Percentiles rank a stretch among this genome's conserved stretches.
phyloP scores from a whole-genome alignment of 1,284 basidiomycete species.

The Ceratobasidium theobromae region DNA sequence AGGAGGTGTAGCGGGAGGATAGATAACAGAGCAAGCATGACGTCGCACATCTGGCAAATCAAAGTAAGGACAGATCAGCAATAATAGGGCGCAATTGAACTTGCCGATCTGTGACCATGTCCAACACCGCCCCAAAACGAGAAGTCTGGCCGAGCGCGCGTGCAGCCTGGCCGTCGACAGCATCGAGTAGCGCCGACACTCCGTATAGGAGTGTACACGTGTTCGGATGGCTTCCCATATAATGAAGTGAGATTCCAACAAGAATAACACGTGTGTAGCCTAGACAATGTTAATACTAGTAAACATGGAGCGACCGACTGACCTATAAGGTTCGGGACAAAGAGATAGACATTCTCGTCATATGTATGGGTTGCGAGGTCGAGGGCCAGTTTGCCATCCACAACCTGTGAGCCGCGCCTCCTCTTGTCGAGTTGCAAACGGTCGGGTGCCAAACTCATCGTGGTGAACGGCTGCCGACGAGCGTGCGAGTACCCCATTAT shows the following conservation, averaged over 20 bases:
- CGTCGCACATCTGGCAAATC: constrained; percentile 78
- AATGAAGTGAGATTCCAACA: constrained; percentile 87
- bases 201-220: constrained; percentile 89
- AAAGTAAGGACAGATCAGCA: background rate
- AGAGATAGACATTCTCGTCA: constrained; percentile 92
- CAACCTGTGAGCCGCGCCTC: constrained; percentile 33
- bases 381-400: constrained; percentile 76
- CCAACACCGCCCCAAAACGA: constrained; percentile 96
- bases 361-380: constrained; percentile 83
- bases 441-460: no score
- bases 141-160: constrained; percentile 85
- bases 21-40: constrained; percentile 94
- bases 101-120: constrained; percentile 99
- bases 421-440: constrained; percentile 21
- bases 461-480: no score
- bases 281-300: constrained; percentile 42
- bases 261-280: constrained; percentile 91
- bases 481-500: background rate
- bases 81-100: constrained; percentile 37
- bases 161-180: constrained; percentile 94
- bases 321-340: constrained; percentile 96
- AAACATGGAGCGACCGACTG: constrained; percentile 39
- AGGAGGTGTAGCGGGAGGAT: constrained; percentile 82
- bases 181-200: constrained; percentile 93
- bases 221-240: constrained; percentile 93